phyloP scores from a whole-genome alignment of 352 stramenopile species.

The Peronospora tabacina region DNA sequence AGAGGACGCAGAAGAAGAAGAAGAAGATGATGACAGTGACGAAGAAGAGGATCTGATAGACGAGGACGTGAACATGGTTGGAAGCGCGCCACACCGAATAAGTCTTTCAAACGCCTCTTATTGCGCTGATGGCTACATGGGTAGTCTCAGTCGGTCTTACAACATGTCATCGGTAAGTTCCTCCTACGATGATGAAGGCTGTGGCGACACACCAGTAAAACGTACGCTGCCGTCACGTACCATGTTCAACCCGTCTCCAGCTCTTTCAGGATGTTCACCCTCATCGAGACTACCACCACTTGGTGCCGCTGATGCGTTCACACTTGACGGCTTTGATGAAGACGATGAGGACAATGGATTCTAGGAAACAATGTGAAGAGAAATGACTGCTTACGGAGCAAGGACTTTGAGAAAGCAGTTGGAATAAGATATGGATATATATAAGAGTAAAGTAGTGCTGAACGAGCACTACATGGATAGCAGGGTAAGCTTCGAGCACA shows the following conservation, averaged over 20 bases:
- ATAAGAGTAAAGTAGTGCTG: conserved; percentile 18
- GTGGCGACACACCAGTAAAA: conserved; percentile 25
- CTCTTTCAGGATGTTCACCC: conserved; percentile 58
- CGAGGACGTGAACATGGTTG: conserved; percentile 55
- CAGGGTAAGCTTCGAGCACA: neutral
- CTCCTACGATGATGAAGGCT: conserved; percentile 41
- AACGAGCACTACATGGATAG: conserved; percentile 6
- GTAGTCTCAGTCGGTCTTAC: conserved; percentile 36
- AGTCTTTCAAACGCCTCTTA: conserved; percentile 25
- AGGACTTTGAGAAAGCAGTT: neutral
- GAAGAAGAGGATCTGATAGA: conserved; percentile 39
- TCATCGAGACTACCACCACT: conserved; percentile 56
- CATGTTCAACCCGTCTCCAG: conserved; percentile 60
- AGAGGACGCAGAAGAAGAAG: conserved; percentile 37
- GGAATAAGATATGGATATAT: conserved; percentile 15
- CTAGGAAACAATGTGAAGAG: conserved; percentile 19
- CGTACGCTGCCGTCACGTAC: conserved; percentile 29
- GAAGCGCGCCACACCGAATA: conserved; percentile 29
- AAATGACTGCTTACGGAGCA: conserved; percentile 4
- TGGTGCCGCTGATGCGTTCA: conserved; percentile 41
- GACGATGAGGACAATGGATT: conserved; percentile 60
- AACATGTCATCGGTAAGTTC: conserved; percentile 49
- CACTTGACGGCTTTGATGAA: conserved; percentile 54
- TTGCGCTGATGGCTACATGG: conserved; percentile 43
- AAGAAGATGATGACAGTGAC: conserved; percentile 33